Evolutionary conservation across 2,329 filamentous ascomycete genomes (phyloP), one percentile per base, ranked within the genome.

Genomic region (Neonectria faginata): DNA sequence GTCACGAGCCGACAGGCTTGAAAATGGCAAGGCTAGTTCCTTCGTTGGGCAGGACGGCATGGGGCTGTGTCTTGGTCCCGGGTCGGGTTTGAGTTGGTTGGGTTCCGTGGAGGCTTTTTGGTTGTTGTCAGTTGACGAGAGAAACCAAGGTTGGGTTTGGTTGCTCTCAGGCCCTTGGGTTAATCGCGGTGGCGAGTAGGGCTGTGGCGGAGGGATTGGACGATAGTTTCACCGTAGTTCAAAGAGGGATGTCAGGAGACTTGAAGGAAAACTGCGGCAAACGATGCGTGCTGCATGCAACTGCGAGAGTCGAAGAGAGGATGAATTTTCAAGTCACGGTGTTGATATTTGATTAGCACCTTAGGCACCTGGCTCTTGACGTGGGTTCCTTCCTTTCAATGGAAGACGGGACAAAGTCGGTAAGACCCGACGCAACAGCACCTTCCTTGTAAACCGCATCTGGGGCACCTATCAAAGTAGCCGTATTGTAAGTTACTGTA

Each of bases 61-160:
- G 62, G 47, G 25, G 55, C 56, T 42, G 27, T 47, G 41, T 50
- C 42, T 50, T 42, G 33, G 42, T 29, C 14, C 18, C 45, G 33
- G 56, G 27, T 59, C 33, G n/a, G 56, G 56, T 56, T 51, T 51
- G 55, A 45, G 57, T 64, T 56, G 56, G 61, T 64, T 56, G 56
- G 61, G 56, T 58, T 64, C 42, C 42, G 61, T 52, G 44, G 56
- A 20, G 20, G 22, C 16, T 50, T 50, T 27, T 50, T 39, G 14
- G 31, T 50, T 55, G 31, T 41, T 27, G 31, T 42, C 25, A 25
- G 36, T 44, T 51, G 48, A 51, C 18, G 48, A 33, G 29, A 31
- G 12, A n/a, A 33, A 33, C 4, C n/a, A 63, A 42, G 39, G 22
- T 41, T 39, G 29, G 44, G 25, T 25, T 25, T 39, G 22, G 42